A percentile compares a stretch with the other conserved stretches of the same genome.
These are phyloP conservation scores for Exophiala mesophila DNA, from an alignment of 2,329 filamentous ascomycete species.

Conservation along the genomic window DNA sequence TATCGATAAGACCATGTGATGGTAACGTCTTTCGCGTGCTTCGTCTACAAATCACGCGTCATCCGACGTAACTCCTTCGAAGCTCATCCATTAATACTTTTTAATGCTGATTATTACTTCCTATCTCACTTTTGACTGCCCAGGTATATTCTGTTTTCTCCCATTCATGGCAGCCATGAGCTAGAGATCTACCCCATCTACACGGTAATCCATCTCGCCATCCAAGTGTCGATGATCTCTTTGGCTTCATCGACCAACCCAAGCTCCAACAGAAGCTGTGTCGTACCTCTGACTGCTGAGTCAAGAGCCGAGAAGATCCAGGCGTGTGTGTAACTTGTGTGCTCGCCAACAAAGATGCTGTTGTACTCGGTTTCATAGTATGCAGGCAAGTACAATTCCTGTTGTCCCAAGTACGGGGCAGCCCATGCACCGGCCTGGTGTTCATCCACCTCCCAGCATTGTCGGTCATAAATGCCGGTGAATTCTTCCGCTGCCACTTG, in stretches of 20 bases:
- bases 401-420: constrained; percentile 57
- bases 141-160: too few relatives aligned
- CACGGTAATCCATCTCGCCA: constrained; percentile 20
- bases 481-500: constrained; percentile 55
- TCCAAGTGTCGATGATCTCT: constrained; percentile 45
- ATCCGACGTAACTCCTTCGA: too few relatives aligned
- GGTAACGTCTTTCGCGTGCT: too few relatives aligned
- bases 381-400: constrained; percentile 65
- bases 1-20: too few relatives aligned
- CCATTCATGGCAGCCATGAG: too few relatives aligned
- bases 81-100: too few relatives aligned
- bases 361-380: constrained; percentile 66
- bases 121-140: too few relatives aligned
- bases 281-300: constrained; percentile 60
- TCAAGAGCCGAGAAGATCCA: constrained; percentile 65
- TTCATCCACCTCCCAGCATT: constrained; percentile 62
- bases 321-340: constrained; percentile 66
- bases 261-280: constrained; percentile 54
- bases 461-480: constrained; percentile 60
- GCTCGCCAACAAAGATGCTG: constrained; percentile 65
- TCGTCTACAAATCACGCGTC: too few relatives aligned
- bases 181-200: too few relatives aligned
- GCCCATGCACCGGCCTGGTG: constrained; percentile 61
- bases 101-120: too few relatives aligned
- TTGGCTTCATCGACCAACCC: constrained; percentile 68